Evolutionary conservation across 345 rosid genomes (phyloP), one percentile per base, ranked within the genome.

Genomic region (Murraya paniculata): DNA sequence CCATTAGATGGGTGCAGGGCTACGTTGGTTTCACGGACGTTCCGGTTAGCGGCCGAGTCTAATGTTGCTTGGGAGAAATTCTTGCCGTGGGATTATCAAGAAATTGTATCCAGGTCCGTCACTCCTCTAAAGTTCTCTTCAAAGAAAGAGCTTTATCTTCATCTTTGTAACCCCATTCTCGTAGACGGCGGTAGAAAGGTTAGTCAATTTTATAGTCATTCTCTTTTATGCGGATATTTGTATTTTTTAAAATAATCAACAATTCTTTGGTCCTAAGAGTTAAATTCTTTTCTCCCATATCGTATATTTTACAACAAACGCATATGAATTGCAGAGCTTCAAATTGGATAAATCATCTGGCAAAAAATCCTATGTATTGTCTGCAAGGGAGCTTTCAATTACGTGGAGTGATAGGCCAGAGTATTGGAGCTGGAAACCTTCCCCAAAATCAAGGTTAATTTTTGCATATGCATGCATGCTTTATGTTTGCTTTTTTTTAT

Each of bases 301-400:
- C 18, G 57, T 0, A 16, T 53, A 53, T 53, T 18, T 53, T 53
- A 22, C 9, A 8, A 58, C 6, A 9, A 7, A 33, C 16, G 27
- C 53, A 64, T 30, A 19, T 19, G 9, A 39, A 2, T 11, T 67
- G 55, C 87, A 95, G 97, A 80, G 87, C 64, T 87, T 90, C 87
- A 85, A 81, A 77, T 38, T 93, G 73, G 91, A 93, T 77, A 89
- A 79, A 82, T 79, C 84, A 28, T 80, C 89, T 8, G 95, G 97
- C 25, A 90, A 75, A 81, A 81, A 79, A 24, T 86, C 85, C 0
- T 91, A 78, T 65, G n/a, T 83, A 36, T 68, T 95, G 38, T 91
- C 98, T 7, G 90, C 98, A 50, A 91, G 92, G 79, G 91, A 87
- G 75, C 89, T 95, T 71, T 81, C 87, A 1, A 90, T 93, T 65